Base-by-base conservation (phyloP, 495 filamentous ascomycete species). In the Sabuloglossum arenarium region DNA sequence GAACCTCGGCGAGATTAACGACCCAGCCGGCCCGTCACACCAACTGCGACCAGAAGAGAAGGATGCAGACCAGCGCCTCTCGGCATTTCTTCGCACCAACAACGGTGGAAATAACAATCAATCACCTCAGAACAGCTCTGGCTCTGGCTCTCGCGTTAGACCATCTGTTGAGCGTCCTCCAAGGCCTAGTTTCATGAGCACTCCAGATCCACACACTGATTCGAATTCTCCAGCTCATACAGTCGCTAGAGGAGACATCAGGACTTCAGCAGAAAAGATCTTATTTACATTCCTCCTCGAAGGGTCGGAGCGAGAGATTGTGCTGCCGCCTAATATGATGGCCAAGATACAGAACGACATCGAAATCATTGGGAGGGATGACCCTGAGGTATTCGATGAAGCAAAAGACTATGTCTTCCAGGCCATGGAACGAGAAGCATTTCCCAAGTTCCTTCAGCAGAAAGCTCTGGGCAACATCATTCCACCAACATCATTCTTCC, bases 361-460 rank as follows among this genome's bases (percentile, higher is more conserved):
- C 55, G 91, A 99, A 66, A 82, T 90, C 55, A 79, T 84, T 56
- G 84, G 84, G 45, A 80, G 91, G 62, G 93, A 96, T 61, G 91
- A 99, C 64, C 91, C 91, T 0, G 91, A 97, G 65, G 80, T 99
- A 11, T 99, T 99, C 60, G 90, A 96, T 65, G 81, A 84, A 1
- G 91, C 91, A 27, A 97, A 97, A 68, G 93, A 99, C 70, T 99
- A 97, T 65, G 90, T 95, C 49, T 99, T 96, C 68, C 93, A 97
- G 65, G 91, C 91, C 2, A 99, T 99, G 93, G 91, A 99, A 68
- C 81, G 93, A 43, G 91, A 97, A 69, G 91, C 91, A 14, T 98
- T 95, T 68, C 91, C 91, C 3, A 89, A 89, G 24, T 98, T 98
- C 73, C 77, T 98, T 59, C 80, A 87, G 61, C 82, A 85, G 63